Conservation (phyloP, 345 rosid species). For the Carallia pectinifolia region DNA sequence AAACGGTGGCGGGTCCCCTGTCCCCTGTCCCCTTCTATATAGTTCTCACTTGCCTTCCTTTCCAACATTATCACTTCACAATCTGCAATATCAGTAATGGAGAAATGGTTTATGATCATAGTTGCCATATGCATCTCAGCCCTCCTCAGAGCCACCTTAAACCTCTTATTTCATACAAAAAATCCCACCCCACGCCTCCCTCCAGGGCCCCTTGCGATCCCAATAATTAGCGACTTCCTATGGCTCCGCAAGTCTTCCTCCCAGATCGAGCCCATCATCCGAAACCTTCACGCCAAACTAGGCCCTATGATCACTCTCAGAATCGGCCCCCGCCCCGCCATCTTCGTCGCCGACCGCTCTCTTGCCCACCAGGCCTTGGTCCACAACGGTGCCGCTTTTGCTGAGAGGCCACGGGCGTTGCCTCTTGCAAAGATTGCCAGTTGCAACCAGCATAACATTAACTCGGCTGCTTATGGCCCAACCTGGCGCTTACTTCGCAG, state of each 20-base stretch:
- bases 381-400: constrained; percentile 16
- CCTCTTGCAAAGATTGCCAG: not conserved
- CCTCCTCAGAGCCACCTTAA: not conserved
- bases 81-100: not conserved
- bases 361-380: constrained; percentile 27
- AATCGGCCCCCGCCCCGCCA: constrained; percentile 13
- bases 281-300: constrained; percentile 1
- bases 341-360: constrained; percentile 19
- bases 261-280: not conserved
- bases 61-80: too few relatives aligned
- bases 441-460: not conserved
- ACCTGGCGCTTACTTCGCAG: constrained; percentile 31
- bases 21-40: too few relatives aligned
- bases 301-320: constrained; percentile 18
- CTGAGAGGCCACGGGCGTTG: not conserved
- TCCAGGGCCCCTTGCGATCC: constrained; percentile 15
- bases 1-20: too few relatives aligned
- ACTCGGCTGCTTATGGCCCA: constrained; percentile 8
- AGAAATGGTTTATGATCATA: not conserved
- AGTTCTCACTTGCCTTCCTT: too few relatives aligned
- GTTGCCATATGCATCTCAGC: not conserved
- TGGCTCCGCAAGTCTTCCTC: not conserved
- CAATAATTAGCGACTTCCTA: not conserved
- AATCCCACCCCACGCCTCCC: constrained; percentile 5
- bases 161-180: not conserved